Evolutionary conservation across 1,284 basidiomycete species (phyloP), one percentile per base, ranked within the genome.

Genomic region (Hortiboletus rubellus): DNA sequence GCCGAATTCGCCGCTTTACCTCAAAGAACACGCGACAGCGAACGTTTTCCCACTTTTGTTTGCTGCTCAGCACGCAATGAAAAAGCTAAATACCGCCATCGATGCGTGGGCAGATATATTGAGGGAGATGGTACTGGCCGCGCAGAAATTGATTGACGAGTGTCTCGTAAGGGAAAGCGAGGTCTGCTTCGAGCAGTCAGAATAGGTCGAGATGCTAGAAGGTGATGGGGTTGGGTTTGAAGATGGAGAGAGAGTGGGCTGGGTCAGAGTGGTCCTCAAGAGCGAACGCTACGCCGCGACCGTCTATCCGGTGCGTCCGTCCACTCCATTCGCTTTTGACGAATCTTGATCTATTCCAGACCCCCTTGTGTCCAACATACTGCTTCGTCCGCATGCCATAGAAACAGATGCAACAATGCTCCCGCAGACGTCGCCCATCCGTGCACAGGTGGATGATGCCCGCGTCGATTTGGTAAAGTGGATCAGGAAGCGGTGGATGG

Each of bases 141-240:
- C 84, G 0, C 77, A 89, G 58, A 84, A 79, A 63, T 73, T 66
- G 1, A 79, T 89, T 15, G 87, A 89, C 57, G 81, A 84, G 12
- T 77, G 86, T 27, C 68, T 92, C n/a, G 80, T 81, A 45, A 72
- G 72, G 27, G 79, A 86, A 47, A 79, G 83, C 9, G 83, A 84
- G 24, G 76, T 77, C 10, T 87, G 89, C 47, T 89, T 92, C 58
- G 81, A 82, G 47, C 80, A 83, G 58, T 67, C 73, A 7, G 90
- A 93, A 42, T 90, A 92, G 84, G 71, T 83, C 37, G 83, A 86
- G 18, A 78, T 94, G 50, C 80, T 94, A 76, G 80, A 85, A 59
- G 78, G 79, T 2, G 86, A 88, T 61, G 89, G 87, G 0, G 81
- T 80, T 1, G 73, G 82, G n/a, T 91, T 91, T 67, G 86, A 88